A percentile compares a stretch with the other conserved stretches of the same genome.
phyloP scores from a whole-genome alignment of 2,329 filamentous ascomycete species.

The Penicillium sp. region DNA sequence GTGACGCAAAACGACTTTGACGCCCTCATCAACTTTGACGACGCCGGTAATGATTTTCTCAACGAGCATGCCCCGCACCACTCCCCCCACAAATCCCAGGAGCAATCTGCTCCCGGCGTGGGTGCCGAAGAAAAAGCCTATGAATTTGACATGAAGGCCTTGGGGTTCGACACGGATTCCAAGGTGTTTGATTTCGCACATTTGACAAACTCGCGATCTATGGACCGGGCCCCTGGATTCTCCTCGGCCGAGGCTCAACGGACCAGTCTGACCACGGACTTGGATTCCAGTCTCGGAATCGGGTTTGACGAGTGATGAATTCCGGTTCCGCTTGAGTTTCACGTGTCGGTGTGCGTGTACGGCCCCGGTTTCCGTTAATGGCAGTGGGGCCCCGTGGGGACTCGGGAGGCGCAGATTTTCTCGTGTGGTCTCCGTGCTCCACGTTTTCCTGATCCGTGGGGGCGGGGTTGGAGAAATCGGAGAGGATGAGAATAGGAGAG shows the following conservation, averaged over 20 bases:
- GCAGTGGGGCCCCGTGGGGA: no score
- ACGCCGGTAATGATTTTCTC: slow-evolving; percentile 34
- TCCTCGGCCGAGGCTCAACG: slow-evolving; percentile 15
- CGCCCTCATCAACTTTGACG: slow-evolving; percentile 43
- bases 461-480: no score
- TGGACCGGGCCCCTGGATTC: slow-evolving; percentile 3
- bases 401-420: no score
- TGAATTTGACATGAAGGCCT: slow-evolving; percentile 15
- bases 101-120: not conserved
- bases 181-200: slow-evolving; percentile 18
- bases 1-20: slow-evolving; percentile 44
- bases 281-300: slow-evolving; percentile 18
- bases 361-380: no score
- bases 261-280: slow-evolving; percentile 13
- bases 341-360: not conserved
- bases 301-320: slow-evolving; percentile 14
- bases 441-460: no score
- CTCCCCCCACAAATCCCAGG: not conserved
- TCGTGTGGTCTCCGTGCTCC: no score
- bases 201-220: slow-evolving; percentile 5
- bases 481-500: no score
- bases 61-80: slow-evolving; percentile 22
- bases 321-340: not conserved
- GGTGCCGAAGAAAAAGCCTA: slow-evolving; percentile 15
- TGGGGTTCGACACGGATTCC: slow-evolving; percentile 17